Conservation (phyloP, 1,284 basidiomycete genomes). For the Irpex lacteus region DNA sequence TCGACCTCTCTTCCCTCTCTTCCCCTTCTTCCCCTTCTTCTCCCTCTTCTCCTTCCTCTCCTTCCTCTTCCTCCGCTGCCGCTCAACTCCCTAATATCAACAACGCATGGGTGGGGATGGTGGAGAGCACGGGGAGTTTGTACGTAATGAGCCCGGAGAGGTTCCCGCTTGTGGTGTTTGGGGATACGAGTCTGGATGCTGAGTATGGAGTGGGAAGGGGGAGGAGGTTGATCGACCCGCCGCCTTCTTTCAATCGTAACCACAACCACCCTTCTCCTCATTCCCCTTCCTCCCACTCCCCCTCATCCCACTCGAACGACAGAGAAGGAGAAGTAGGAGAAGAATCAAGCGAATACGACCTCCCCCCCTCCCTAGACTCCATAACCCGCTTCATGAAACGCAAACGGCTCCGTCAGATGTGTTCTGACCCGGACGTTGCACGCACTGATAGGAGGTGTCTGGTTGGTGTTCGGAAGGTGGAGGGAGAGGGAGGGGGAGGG, state of each 20-base stretch:
- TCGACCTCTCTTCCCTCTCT: conserved; percentile 34
- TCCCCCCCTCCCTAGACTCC: conserved; percentile 41
- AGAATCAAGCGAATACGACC: conserved; percentile 21
- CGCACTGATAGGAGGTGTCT: conserved; percentile 51
- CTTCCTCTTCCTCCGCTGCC: too few relatives aligned
- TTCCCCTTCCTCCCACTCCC: background rate
- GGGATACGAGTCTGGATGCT: conserved; percentile 35
- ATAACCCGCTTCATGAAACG: conserved; percentile 40
- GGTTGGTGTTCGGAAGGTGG: conserved; percentile 54
- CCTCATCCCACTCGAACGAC: background rate
- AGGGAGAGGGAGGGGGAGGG: too few relatives aligned
- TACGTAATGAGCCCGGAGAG: conserved; percentile 75
- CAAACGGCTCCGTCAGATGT: conserved; percentile 29
- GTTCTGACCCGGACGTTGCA: conserved; percentile 30
- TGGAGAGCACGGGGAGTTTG: conserved; percentile 68
- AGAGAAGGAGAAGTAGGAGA: too few relatives aligned
- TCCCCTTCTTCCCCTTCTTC: too few relatives aligned
- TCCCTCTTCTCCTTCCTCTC: conserved; percentile 21
- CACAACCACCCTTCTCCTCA: background rate
- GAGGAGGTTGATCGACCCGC: conserved; percentile 33
- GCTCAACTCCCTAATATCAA: conserved; percentile 45
- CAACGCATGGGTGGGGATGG: conserved; percentile 71
- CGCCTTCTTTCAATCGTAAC: conserved; percentile 21
- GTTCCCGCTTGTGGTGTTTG: conserved; percentile 76
- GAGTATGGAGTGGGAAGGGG: conserved; percentile 21